Percentiles rank a stretch among this genome's conserved stretches.
Evolutionary conservation across 495 filamentous ascomycete species (phyloP).

Genomic region (Aspergillus taichungensis): DNA sequence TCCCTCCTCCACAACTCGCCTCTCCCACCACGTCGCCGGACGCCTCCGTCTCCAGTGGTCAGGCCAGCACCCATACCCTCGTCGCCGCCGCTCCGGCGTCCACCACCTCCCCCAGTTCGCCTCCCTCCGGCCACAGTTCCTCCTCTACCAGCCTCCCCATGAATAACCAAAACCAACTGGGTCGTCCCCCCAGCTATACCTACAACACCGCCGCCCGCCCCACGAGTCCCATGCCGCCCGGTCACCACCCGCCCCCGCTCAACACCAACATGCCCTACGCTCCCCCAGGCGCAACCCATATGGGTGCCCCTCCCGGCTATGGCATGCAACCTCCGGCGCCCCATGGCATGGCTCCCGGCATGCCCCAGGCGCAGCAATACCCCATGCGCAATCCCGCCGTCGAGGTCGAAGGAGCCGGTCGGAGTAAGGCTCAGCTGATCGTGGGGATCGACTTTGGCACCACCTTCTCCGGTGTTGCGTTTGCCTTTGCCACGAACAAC

Average conservation of each 20-base stretch:
- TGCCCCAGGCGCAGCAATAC: constrained; percentile 39
- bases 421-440: constrained; percentile 61
- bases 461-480: constrained; percentile 72
- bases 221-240: constrained; percentile 47
- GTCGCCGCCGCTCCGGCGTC: constrained; percentile 24
- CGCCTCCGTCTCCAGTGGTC: constrained; percentile 2
- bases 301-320: constrained; percentile 45
- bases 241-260: constrained; percentile 62
- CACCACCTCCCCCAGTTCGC: constrained; percentile 27
- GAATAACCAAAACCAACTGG: constrained; percentile 35
- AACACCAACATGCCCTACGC: constrained; percentile 52
- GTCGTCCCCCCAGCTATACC: constrained; percentile 67
- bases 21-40: constrained; percentile 8
- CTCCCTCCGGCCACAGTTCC: constrained; percentile 35
- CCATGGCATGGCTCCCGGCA: constrained; percentile 31
- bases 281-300: constrained; percentile 42
- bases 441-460: constrained; percentile 71
- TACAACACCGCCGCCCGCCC: constrained; percentile 54
- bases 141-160: constrained; percentile 46
- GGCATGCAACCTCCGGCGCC: constrained; percentile 39
- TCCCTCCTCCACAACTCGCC: constrained; percentile 7
- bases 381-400: constrained; percentile 43
- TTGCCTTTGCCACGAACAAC: constrained; percentile 69
- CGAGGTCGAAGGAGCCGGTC: constrained; percentile 80
- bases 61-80: constrained; percentile 15